Percentiles rank a stretch among this genome's conserved stretches.
phyloP scores from a whole-genome alignment of 83 land plant species.

The Diphasiastrum complanatum region DNA sequence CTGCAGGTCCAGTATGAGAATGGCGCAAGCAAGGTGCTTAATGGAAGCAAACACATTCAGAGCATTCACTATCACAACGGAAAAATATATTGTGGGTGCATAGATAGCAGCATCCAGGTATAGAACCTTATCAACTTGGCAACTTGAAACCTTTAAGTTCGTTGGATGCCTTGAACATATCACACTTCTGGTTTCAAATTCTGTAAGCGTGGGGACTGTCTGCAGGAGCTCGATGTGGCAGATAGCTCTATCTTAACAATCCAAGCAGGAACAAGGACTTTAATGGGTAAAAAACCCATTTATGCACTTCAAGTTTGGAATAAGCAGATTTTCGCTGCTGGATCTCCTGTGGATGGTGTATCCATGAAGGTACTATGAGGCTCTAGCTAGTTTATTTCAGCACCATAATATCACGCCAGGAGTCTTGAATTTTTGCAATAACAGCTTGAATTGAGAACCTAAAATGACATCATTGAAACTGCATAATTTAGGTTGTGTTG shows the following conservation, averaged over 20 bases:
- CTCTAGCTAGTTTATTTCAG: neutral
- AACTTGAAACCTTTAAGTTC: constrained; percentile 3
- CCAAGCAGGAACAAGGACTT: neutral
- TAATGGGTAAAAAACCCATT: constrained; percentile 10
- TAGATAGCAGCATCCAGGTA: neutral
- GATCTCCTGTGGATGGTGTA: constrained; percentile 19
- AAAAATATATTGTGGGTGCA: neutral
- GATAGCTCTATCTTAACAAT: constrained; percentile 5
- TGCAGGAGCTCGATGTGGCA: constrained; percentile 18
- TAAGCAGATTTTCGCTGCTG: constrained; percentile 16
- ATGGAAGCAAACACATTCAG: too few species aligned
- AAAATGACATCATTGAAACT: too few species aligned
- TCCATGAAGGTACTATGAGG: constrained; percentile 11
- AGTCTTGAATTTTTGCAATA: too few species aligned
- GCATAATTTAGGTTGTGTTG: too few species aligned
- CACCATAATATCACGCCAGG: too few species aligned
- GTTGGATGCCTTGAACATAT: constrained; percentile 1
- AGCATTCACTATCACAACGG: too few species aligned
- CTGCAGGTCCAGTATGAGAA: too few species aligned
- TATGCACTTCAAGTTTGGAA: constrained; percentile 22
- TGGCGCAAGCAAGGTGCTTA: too few species aligned
- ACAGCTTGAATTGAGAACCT: too few species aligned
- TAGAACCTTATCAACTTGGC: neutral
- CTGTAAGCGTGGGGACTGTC: neutral
- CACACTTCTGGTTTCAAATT: neutral